Evolutionary conservation across 2,329 filamentous ascomycete species (phyloP).

Genomic region (Cordyceps cateniannulata): DNA sequence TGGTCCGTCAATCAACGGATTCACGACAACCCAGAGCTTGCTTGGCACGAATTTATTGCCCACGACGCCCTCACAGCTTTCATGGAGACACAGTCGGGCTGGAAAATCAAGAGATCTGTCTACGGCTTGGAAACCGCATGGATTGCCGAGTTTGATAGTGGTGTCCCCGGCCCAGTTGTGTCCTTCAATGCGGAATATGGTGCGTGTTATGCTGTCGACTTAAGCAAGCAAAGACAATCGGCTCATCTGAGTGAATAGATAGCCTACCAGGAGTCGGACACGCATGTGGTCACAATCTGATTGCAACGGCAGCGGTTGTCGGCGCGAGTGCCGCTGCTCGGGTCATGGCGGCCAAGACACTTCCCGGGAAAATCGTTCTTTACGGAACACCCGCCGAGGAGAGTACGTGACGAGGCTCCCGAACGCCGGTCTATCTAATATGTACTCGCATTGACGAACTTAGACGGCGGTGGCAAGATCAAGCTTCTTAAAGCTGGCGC

Average conservation of each 20-base stretch:
- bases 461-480: constrained; percentile 42
- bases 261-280: constrained; percentile 45
- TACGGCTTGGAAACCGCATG: constrained; percentile 39
- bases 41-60: constrained; percentile 35
- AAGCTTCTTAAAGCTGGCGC: constrained; percentile 37
- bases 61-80: constrained; percentile 34
- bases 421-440: not conserved
- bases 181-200: constrained; percentile 36
- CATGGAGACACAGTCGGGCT: constrained; percentile 26
- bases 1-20: constrained; percentile 33
- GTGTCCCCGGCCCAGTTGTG: constrained; percentile 29
- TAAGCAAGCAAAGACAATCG: not conserved
- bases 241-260: constrained; percentile 34
- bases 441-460: not conserved
- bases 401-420: constrained; percentile 20
- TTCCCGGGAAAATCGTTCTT: constrained; percentile 38
- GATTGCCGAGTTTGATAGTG: constrained; percentile 33
- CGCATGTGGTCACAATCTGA: constrained; percentile 50
- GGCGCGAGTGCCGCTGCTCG: constrained; percentile 40
- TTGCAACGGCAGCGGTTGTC: constrained; percentile 41
- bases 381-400: constrained; percentile 50
- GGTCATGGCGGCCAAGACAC: constrained; percentile 31
- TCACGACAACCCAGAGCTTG: constrained; percentile 38
- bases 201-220: constrained; percentile 24
- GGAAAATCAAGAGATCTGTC: constrained; percentile 33